Percentiles rank a stretch among this genome's conserved stretches.
phyloP scores from a whole-genome alignment of 805 yeast species.

The Henningerozyma blattae region DNA sequence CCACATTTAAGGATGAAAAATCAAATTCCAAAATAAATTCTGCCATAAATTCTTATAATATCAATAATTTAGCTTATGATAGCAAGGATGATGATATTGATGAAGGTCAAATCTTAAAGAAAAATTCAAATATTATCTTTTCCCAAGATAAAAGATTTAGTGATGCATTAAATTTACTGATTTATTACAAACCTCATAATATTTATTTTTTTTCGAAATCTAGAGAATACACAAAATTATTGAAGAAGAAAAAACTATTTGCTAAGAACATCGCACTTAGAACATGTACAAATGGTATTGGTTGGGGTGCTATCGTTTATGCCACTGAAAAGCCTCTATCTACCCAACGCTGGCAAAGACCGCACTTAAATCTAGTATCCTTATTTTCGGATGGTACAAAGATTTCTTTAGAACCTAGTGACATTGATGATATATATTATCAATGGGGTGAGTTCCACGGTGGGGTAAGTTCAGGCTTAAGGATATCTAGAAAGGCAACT shows the following conservation, averaged over 20 bases:
- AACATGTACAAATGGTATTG: slow-evolving; percentile 42
- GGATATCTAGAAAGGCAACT: slow-evolving; percentile 52
- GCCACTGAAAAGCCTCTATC: slow-evolving; percentile 52
- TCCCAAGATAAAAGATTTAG: slow-evolving; percentile 67
- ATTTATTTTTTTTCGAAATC: slow-evolving; percentile 23
- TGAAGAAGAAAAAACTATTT: slow-evolving; percentile 40
- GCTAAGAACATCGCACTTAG: slow-evolving; percentile 55
- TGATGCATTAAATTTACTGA: slow-evolving; percentile 62
- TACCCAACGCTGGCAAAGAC: slow-evolving; percentile 76
- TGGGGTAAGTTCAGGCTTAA: slow-evolving; percentile 81
- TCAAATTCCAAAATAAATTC: too few relatives aligned
- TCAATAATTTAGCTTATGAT: neutral
- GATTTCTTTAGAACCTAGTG: slow-evolving; percentile 41
- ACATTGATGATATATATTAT: slow-evolving; percentile 35
- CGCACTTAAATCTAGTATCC: slow-evolving; percentile 59
- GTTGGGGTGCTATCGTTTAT: slow-evolving; percentile 20
- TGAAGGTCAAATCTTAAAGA: slow-evolving; percentile 10
- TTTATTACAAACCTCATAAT: slow-evolving; percentile 13
- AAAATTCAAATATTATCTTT: slow-evolving; percentile 43
- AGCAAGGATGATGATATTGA: slow-evolving; percentile 8
- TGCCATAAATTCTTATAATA: too few relatives aligned
- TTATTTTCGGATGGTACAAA: slow-evolving; percentile 58
- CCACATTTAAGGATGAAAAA: neutral
- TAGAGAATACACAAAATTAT: slow-evolving; percentile 44
- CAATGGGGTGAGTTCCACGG: slow-evolving; percentile 89